phyloP scores from a whole-genome alignment of 441 rosid species.

The Adansonia rubrostipa region DNA sequence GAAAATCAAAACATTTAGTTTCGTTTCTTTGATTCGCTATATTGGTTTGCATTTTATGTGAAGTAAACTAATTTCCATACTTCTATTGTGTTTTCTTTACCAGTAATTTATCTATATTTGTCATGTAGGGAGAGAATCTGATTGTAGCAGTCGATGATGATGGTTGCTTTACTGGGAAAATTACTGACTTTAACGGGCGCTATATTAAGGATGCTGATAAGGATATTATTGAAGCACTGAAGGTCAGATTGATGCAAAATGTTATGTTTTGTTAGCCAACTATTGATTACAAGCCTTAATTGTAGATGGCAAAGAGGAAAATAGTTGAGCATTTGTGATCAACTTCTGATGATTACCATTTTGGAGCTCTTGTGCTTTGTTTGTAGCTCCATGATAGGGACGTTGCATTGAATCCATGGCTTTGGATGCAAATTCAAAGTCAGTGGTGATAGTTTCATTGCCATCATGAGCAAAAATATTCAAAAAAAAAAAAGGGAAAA shows the following conservation, averaged over 20 bases:
- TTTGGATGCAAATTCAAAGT: neutral
- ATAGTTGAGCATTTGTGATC: constrained; percentile 2
- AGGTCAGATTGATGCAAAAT: constrained; percentile 52
- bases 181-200: constrained; percentile 72
- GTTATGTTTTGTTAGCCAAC: constrained; percentile 9
- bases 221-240: constrained; percentile 82
- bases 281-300: neutral
- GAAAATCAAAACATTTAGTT: neutral
- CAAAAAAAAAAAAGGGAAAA: neutral
- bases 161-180: constrained; percentile 83
- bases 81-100: constrained; percentile 11
- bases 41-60: neutral
- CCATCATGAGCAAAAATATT: neutral
- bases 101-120: constrained; percentile 29
- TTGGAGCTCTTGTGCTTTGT: neutral
- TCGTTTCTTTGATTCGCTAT: neutral
- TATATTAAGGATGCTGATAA: constrained; percentile 97
- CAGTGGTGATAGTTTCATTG: neutral
- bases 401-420: neutral
- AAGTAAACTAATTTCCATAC: constrained; percentile 14
- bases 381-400: neutral
- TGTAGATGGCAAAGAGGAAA: neutral
- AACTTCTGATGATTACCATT: neutral
- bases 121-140: constrained; percentile 73
- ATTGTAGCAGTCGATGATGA: constrained; percentile 96